These are phyloP conservation scores for Phylloporus sp. DNA, from an alignment of 768 basidiomycete genomes.

Conservation along the genomic window DNA sequence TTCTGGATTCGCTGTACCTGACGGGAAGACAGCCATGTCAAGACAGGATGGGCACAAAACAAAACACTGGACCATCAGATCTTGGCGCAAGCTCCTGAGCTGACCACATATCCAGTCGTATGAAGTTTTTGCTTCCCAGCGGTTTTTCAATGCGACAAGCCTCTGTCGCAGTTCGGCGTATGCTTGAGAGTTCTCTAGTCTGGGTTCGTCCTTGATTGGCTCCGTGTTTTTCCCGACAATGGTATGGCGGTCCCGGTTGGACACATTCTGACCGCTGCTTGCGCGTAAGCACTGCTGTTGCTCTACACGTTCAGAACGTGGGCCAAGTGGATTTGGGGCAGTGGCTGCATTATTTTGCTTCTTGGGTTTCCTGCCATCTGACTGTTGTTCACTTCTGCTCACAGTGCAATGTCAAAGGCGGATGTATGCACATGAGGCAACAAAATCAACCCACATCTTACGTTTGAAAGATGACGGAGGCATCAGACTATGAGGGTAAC, in stretches of 20 bases:
- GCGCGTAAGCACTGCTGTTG: constrained; percentile 49
- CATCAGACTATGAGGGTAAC: constrained; percentile 43
- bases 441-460: constrained; percentile 50
- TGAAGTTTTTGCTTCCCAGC: constrained; percentile 72
- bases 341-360: constrained; percentile 40
- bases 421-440: not conserved
- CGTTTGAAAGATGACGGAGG: constrained; percentile 61
- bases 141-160: constrained; percentile 77
- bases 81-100: constrained; percentile 95
- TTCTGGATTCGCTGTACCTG: constrained; percentile 99
- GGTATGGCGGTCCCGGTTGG: constrained; percentile 93
- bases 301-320: constrained; percentile 85
- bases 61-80: constrained; percentile 79
- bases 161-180: constrained; percentile 81
- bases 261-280: constrained; percentile 58
- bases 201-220: constrained; percentile 95
- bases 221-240: constrained; percentile 90
- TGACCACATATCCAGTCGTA: constrained; percentile 97
- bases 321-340: constrained; percentile 56
- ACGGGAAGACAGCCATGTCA: constrained; percentile 9
- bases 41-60: not conserved
- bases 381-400: constrained; percentile 36
- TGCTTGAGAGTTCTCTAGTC: constrained; percentile 90
- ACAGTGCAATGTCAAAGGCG: constrained; percentile 11
- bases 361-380: constrained; percentile 60